Conservation (phyloP, 805 yeast species). For the Metschnikowia gruessii region DNA sequence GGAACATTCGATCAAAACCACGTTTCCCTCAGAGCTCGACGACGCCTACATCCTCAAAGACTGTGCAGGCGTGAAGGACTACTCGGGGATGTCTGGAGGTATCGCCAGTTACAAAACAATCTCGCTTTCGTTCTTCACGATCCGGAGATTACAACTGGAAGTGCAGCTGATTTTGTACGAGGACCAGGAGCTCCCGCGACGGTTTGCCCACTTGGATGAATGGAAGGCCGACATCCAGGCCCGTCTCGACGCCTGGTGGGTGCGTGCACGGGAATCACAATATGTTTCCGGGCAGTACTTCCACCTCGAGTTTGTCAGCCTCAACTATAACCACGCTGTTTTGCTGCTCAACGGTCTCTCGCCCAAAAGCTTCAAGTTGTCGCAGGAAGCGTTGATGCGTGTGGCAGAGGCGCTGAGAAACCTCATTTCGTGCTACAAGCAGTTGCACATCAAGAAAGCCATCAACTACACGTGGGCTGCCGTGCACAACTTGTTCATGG, state of each 20-base stretch:
- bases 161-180: conserved; percentile 73
- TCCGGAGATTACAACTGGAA: conserved; percentile 74
- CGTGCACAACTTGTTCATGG: conserved; percentile 83
- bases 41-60: conserved; percentile 55
- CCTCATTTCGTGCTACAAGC: conserved; percentile 60
- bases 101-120: conserved; percentile 66
- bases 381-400: conserved; percentile 50
- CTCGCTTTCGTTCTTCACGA: conserved; percentile 61
- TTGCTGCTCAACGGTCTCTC: conserved; percentile 73
- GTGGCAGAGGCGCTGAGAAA: conserved; percentile 65
- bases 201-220: conserved; percentile 47
- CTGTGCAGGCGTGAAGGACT: conserved; percentile 32
- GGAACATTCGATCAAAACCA: conserved; percentile 69
- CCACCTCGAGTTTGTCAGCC: conserved; percentile 61
- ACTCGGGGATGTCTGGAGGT: conserved; percentile 25
- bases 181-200: conserved; percentile 65
- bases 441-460: conserved; percentile 51
- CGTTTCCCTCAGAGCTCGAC: conserved; percentile 71
- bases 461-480: conserved; percentile 93
- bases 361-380: conserved; percentile 60
- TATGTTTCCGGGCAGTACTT: conserved; percentile 70
- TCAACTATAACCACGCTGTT: conserved; percentile 75
- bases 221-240: conserved; percentile 60
- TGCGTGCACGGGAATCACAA: conserved; percentile 45
- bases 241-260: conserved; percentile 62